These are phyloP conservation scores for Neofusicoccum kwambonambiense DNA, from an alignment of 2,329 filamentous ascomycete genomes.

Conservation along the genomic window DNA sequence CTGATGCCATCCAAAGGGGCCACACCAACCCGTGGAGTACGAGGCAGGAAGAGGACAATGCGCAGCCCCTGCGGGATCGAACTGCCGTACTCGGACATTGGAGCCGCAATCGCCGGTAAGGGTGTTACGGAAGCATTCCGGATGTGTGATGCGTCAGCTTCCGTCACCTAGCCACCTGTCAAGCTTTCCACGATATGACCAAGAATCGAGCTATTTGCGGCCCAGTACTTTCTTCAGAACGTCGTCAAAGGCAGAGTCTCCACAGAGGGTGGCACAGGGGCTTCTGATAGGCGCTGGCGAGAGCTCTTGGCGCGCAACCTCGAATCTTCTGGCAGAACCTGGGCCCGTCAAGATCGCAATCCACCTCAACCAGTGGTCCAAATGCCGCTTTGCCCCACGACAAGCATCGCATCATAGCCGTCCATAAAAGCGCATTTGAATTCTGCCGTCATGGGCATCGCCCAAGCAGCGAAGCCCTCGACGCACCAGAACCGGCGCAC, in stretches of 20 bases:
- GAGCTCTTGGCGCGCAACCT: not conserved
- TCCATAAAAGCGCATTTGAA: constrained; percentile 5
- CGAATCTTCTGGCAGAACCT: constrained; percentile 18
- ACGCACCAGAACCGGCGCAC: not conserved
- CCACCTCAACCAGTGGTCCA: not conserved
- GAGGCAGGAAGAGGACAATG: too few species aligned
- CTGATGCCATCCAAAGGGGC: too few species aligned
- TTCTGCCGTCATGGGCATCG: not conserved
- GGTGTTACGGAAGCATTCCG: too few species aligned
- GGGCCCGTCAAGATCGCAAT: not conserved
- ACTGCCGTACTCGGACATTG: too few species aligned
- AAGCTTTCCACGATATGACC: not conserved
- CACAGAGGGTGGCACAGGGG: not conserved
- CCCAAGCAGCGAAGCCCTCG: not conserved
- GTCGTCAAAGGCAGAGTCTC: not conserved
- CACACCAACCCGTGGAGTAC: too few species aligned
- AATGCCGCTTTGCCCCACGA: not conserved
- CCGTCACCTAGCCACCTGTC: not conserved
- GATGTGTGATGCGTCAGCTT: not conserved
- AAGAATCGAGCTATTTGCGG: not conserved
- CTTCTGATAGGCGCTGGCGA: not conserved
- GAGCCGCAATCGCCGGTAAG: too few species aligned
- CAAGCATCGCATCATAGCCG: not conserved
- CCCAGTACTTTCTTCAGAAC: not conserved
- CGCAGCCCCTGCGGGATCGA: too few species aligned